These are phyloP conservation scores for Colletotrichum eleusines DNA, from an alignment of 2,329 filamentous ascomycete genomes.

Conservation along the genomic window DNA sequence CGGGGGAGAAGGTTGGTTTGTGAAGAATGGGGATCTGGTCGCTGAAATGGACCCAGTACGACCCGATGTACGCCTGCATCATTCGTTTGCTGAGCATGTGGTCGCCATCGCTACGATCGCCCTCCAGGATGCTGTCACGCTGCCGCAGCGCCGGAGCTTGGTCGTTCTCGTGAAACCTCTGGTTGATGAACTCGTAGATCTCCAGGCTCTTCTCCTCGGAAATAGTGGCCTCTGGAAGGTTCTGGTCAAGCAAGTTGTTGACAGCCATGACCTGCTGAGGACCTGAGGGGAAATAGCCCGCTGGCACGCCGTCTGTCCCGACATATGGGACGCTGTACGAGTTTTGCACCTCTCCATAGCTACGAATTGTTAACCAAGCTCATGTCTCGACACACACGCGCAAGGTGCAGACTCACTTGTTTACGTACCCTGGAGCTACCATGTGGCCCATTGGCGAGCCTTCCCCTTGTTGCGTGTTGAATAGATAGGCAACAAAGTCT, in stretches of 20 bases:
- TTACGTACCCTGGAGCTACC: constrained; percentile 57
- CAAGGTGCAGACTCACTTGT: constrained; percentile 37
- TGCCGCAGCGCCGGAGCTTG: constrained; percentile 79
- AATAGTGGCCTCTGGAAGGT: constrained; percentile 81
- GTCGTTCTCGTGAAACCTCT: constrained; percentile 84
- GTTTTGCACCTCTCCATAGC: constrained; percentile 65
- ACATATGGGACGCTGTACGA: constrained; percentile 65
- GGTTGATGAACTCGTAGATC: constrained; percentile 83
- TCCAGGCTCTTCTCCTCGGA: constrained; percentile 90
- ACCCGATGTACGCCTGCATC: constrained; percentile 95
- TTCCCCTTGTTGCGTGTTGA: constrained; percentile 74
- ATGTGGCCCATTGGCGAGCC: constrained; percentile 65
- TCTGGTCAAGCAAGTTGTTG: constrained; percentile 84
- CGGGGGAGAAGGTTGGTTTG: constrained; percentile 91
- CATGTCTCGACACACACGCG: neutral
- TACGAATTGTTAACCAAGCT: constrained; percentile 50
- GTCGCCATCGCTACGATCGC: constrained; percentile 74
- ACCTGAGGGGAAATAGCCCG: constrained; percentile 69
- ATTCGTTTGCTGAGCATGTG: constrained; percentile 86
- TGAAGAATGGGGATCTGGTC: constrained; percentile 95
- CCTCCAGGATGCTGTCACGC: constrained; percentile 82
- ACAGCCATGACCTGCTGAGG: constrained; percentile 90
- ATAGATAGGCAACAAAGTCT: constrained; percentile 87
- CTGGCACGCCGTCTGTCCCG: constrained; percentile 58
- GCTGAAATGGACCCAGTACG: constrained; percentile 96